phyloP scores from a whole-genome alignment of 345 rosid species.

The Euphorbia tirucalli region DNA sequence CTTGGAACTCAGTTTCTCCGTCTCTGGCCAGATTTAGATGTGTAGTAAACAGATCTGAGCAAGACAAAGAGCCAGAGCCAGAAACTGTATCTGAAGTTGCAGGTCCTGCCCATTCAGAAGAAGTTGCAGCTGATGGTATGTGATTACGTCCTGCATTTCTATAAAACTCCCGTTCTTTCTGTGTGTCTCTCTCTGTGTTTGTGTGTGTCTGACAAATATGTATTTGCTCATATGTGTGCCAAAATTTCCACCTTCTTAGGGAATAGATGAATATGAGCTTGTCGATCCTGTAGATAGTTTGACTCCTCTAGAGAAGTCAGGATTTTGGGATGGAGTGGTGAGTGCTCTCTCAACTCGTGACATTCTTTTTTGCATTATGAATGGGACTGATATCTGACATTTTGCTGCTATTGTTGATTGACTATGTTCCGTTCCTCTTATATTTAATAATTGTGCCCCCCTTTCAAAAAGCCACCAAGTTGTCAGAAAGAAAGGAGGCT shows the following conservation, averaged over 20 bases:
- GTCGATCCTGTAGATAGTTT: constrained; percentile 94
- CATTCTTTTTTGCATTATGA: constrained; percentile 9
- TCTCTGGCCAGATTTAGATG: constrained; percentile 9
- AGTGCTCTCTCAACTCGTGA: constrained; percentile 36
- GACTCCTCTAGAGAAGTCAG: constrained; percentile 93
- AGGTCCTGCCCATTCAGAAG: constrained; percentile 64
- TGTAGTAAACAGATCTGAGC: constrained; percentile 71
- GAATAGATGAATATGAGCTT: constrained; percentile 95
- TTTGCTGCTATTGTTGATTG: background rate
- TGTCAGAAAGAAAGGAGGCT: constrained; percentile 97
- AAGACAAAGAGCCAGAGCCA: constrained; percentile 93
- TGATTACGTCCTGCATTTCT: constrained; percentile 6
- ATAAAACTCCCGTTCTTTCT: background rate
- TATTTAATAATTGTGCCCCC: constrained; percentile 10
- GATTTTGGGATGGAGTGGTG: constrained; percentile 99
- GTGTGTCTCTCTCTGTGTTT: too few species aligned
- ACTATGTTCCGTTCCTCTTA: background rate
- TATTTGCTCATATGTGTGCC: background rate
- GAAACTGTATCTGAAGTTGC: constrained; percentile 67
- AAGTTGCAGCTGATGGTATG: constrained; percentile 65
- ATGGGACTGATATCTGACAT: constrained; percentile 12
- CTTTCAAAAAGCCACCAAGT: constrained; percentile 94
- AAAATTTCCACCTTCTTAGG: constrained; percentile 62
- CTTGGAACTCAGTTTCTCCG: background rate
- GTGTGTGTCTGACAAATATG: background rate